Base-by-base conservation (phyloP, 805 yeast genomes). In the Candida silvicultrix region DNA sequence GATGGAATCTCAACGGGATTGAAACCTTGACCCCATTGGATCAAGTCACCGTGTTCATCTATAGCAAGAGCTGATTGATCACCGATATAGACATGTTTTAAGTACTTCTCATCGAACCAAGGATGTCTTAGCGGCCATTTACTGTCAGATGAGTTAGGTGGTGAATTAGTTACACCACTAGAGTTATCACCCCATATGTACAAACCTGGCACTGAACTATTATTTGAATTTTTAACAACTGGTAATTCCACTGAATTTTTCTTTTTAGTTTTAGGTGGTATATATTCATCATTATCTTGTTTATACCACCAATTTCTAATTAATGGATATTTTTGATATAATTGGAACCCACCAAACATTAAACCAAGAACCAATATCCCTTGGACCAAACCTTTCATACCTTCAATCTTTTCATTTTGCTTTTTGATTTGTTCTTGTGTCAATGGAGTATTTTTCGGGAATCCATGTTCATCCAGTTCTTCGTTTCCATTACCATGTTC, bases 11-110 rank as follows among this genome's bases (percentile, higher is more conserved):
- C 28, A 20, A 7, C 12, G 14, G 23, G 23, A n/a, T 63, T 57
- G 45, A 57, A 58, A 0, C 73, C 75, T 25, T 62, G 56, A n/a
- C 81, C 80, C 86, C 90, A 88, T 58, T 84, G 85, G 45, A 79
- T 80, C 29, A 89, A 70, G 56, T 84, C 77, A 18, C 97, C 98
- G 15, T 74, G 75, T 1, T 72, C 71, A 49, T 81, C 77, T 16
- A 88, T 76, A 0, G 89, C 89, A 5, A 52, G 60, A 1, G 67
- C 75, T 29, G 68, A 61, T 8, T 64, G 63, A 5, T 70, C 71
- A 21, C 73, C 68, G 2, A 88, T 58, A 19, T 71, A 67, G 5
- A 90, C 78, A 56, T 80, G 83, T 41, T 74, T 70, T 28, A 88
- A 63, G 15, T 69, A 55, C 65, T 73, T 73, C 36, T 75, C 75